Percentiles rank a stretch among this genome's conserved stretches.
These are phyloP conservation scores for Sextonia rubra DNA, from an alignment of 164 flowering plant species.

Conservation along the genomic window DNA sequence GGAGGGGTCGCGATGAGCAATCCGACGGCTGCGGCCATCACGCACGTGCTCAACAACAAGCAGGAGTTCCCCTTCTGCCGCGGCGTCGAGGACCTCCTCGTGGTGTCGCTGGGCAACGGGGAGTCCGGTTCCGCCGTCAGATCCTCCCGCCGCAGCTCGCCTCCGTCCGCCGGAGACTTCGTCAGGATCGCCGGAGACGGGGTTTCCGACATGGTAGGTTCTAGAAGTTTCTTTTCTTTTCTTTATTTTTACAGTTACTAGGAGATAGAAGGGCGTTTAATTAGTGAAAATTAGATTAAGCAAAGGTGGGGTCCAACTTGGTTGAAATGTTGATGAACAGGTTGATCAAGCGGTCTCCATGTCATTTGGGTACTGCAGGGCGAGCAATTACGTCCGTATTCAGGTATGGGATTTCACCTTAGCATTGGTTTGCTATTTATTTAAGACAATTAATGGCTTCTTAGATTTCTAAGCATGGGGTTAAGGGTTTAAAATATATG, in stretches of 20 bases:
- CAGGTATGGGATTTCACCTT: constrained; percentile 12
- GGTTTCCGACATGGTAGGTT: constrained; percentile 49
- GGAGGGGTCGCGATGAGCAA: constrained; percentile 59
- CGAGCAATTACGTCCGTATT: constrained; percentile 49
- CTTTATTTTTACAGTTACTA: too few species aligned
- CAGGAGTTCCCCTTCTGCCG: constrained; percentile 59
- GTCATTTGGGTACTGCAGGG: constrained; percentile 43
- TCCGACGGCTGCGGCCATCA: constrained; percentile 66
- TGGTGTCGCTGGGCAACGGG: constrained; percentile 57
- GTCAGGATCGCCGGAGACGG: constrained; percentile 56
- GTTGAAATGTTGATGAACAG: constrained; percentile 21
- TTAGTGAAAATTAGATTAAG: too few species aligned
- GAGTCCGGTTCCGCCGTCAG: constrained; percentile 27
- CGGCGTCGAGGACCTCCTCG: constrained; percentile 51
- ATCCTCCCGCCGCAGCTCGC: constrained; percentile 6
- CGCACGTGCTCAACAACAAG: constrained; percentile 69
- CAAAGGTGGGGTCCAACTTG: too few species aligned
- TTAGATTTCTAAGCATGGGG: too few species aligned
- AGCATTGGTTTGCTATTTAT: too few species aligned
- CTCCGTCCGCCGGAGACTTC: constrained; percentile 21
- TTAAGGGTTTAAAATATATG: not conserved
- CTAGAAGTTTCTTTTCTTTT: not conserved
- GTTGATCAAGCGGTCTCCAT: constrained; percentile 69
- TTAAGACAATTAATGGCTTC: too few species aligned
- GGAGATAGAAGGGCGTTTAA: too few species aligned